A percentile compares a stretch with the other conserved stretches of the same genome.
Evolutionary conservation across 768 basidiomycete genomes (phyloP).

Genomic region (Peribolospora kevripleyi): DNA sequence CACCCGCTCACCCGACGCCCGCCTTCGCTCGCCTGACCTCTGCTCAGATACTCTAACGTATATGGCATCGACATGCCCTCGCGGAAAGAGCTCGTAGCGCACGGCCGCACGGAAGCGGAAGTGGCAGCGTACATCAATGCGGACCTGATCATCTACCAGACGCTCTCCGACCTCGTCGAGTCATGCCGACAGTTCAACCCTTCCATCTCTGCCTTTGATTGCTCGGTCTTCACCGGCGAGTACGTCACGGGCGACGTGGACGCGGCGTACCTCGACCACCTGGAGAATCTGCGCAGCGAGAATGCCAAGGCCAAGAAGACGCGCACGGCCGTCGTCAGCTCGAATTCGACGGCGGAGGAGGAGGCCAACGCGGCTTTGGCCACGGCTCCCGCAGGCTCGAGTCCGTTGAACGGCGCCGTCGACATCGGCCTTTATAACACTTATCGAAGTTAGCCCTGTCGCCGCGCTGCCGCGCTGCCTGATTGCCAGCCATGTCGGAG

Average conservation of each 20-base stretch:
- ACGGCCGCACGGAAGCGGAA: conserved; percentile 42
- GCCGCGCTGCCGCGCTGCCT: too few relatives aligned
- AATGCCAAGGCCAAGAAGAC: conserved; percentile 37
- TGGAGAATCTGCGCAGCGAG: conserved; percentile 62
- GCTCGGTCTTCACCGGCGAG: conserved; percentile 91
- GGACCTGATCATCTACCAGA: conserved; percentile 88
- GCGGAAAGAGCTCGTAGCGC: conserved; percentile 70
- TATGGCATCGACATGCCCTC: conserved; percentile 99
- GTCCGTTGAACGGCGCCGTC: too few relatives aligned
- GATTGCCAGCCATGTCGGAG: too few relatives aligned
- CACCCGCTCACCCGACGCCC: neutral
- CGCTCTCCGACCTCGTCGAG: conserved; percentile 57
- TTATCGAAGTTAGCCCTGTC: too few relatives aligned
- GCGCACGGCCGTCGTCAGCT: too few relatives aligned
- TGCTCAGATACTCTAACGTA: conserved; percentile 59
- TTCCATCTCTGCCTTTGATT: conserved; percentile 55
- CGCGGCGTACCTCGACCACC: conserved; percentile 45
- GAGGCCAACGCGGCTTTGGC: too few relatives aligned
- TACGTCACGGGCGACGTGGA: conserved; percentile 88
- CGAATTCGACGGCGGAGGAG: too few relatives aligned
- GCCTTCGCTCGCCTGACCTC: neutral
- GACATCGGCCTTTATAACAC: too few relatives aligned
- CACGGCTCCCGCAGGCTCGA: too few relatives aligned
- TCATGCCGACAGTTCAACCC: conserved; percentile 63
- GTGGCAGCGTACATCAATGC: conserved; percentile 70